A percentile compares a stretch with the other conserved stretches of the same genome.
Conservation (phyloP, 75 land plant genomes). For the Pinus taeda region DNA sequence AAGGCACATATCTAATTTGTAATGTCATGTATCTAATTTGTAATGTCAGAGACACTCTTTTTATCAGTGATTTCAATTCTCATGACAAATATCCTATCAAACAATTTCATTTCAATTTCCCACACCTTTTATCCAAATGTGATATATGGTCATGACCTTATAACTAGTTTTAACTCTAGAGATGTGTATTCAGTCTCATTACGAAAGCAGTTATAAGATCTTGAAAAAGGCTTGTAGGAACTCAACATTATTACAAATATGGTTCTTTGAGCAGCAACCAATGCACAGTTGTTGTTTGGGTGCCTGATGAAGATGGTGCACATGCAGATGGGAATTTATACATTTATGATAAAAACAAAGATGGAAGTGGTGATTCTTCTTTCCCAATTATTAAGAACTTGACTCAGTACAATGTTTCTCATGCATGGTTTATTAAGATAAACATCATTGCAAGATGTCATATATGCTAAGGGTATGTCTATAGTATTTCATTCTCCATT, state of each 20-base stretch:
- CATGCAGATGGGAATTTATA: conserved; percentile 97
- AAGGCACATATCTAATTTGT: conserved; percentile 86
- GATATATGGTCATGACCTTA: conserved; percentile 92
- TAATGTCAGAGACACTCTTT: conserved; percentile 87
- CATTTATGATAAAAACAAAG: conserved; percentile 93
- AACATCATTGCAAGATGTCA: too few species aligned
- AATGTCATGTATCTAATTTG: too few species aligned
- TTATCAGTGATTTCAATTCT: conserved; percentile 82
- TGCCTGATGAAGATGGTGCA: conserved; percentile 83
- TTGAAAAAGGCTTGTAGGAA: conserved; percentile 96
- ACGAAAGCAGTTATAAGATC: conserved; percentile 92
- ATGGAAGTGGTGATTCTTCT: conserved; percentile 86
- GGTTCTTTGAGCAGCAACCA: conserved; percentile 86
- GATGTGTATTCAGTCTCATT: conserved; percentile 94
- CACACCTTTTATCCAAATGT: conserved; percentile 90
- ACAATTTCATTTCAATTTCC: conserved; percentile 75
- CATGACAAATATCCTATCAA: conserved; percentile 98
- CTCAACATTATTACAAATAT: conserved; percentile 95
- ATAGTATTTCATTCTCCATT: too few species aligned
- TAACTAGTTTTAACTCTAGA: conserved; percentile 84
- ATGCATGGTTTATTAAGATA: conserved; percentile 94
- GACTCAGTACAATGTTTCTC: conserved; percentile 84
- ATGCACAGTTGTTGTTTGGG: conserved; percentile 87
- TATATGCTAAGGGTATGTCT: too few species aligned
- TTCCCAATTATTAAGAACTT: conserved; percentile 86